Conservation (phyloP, 1,139 yeast genomes). For the Nakaseomyces delphensis region DNA sequence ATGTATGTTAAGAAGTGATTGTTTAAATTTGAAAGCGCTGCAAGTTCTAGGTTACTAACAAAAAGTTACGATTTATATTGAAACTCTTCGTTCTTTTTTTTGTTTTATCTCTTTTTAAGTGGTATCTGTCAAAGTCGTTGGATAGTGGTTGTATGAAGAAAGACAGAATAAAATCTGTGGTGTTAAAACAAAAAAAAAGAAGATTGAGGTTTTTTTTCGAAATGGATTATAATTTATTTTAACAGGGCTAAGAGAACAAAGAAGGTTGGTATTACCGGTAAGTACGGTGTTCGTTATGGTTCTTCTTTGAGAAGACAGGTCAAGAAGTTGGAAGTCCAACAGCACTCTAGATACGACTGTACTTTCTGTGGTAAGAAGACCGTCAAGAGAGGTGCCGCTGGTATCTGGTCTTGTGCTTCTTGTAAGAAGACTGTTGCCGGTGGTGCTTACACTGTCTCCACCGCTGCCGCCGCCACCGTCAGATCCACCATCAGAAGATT, state of each 20-base stretch:
- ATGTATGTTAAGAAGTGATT: background rate
- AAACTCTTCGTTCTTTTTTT: background rate
- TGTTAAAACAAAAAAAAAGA: background rate
- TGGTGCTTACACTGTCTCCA: constrained; percentile 99
- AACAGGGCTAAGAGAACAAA: constrained; percentile 97
- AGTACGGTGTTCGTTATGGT: constrained; percentile 99
- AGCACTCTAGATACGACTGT: constrained; percentile 98
- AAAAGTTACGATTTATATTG: background rate
- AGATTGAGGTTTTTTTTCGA: no score
- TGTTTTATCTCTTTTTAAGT: no score
- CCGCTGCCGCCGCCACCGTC: constrained; percentile 99
- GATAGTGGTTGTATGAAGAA: no score
- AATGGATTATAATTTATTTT: background rate
- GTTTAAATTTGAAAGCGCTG: no score
- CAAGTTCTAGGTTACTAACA: background rate
- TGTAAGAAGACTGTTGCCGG: constrained; percentile 98
- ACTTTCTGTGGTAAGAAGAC: constrained; percentile 99
- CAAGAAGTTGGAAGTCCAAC: constrained; percentile 98
- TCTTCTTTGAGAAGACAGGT: constrained; percentile 99
- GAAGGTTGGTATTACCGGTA: constrained; percentile 99
- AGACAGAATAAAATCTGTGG: no score
- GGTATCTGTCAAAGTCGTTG: no score
- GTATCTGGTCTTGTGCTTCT: constrained; percentile 96
- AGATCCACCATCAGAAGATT: constrained; percentile 99
- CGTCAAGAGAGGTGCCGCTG: constrained; percentile 96